Base-by-base conservation (phyloP, 768 basidiomycete species). In the Boletus reticulatus region DNA sequence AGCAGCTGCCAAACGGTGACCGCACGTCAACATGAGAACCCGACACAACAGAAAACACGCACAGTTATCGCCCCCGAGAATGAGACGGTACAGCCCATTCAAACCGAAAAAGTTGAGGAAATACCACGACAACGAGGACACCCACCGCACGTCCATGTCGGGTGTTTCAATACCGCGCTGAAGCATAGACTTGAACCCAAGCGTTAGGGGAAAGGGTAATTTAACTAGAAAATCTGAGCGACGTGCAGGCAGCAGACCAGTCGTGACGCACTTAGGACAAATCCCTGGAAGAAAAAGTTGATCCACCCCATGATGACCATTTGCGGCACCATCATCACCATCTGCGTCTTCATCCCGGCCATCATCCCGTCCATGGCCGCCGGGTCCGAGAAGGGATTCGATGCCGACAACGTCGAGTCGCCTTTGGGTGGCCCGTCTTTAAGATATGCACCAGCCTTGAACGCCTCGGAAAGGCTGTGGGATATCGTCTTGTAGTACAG, bases 231-330 rank as follows among this genome's bases (percentile, higher is more conserved):
- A 24, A 17, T 48, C 9, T 55, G 45, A 55, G 48, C 42, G 31
- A 43, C 17, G 24, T 48, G 41, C 27, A 20, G 42, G 8, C 45
- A 50, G 24, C 50, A 51, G 31, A 49, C 42, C 39, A 20, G 37
- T 3, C 2, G 50, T 43, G 37, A 85, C 95, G 72, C 70, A 98
- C 96, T 98, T 55, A 98, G 80, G 55, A 99, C 91, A 70, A 98
- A 98, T 29, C 97, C 97, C 66, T 96, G 90, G 77, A 98, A 99
- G 84, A 99, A 99, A 73, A 95, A 94, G 72, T 94, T 98, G 75
- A 99, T 98, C 92, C 96, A 98, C 49, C 94, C 95, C 96, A 98
- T 98, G 62, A 98, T 93, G 57, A 97, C 81, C 89, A 98, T 98
- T 74, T 98, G 91, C 17, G 91, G 92, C 14, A 96, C 89, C 91